Evolutionary conservation across 73 alveolate species (phyloP).

Genomic region (Symbiodinium pilosum): DNA sequence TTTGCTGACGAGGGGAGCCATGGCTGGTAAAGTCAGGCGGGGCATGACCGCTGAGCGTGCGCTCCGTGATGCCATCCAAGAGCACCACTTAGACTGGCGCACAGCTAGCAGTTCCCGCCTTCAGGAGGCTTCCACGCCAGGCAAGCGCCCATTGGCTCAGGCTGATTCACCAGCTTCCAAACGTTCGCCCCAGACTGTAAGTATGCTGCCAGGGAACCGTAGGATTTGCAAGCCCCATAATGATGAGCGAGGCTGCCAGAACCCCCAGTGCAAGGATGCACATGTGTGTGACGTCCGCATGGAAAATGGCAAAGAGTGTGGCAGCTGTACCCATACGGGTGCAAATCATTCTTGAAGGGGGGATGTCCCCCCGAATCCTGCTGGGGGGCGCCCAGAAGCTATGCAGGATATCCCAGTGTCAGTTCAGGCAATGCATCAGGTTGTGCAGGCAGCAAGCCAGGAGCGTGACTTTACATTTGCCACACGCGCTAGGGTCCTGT

Average conservation of each 20-base stretch:
- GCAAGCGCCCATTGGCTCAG: background rate
- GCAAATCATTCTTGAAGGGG: background rate
- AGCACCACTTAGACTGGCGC: conserved; percentile 28
- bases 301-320: background rate
- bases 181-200: background rate
- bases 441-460: too few species aligned
- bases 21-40: background rate
- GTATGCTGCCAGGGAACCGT: background rate
- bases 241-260: background rate
- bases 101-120: background rate
- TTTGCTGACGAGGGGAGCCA: background rate
- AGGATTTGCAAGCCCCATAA: background rate
- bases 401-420: background rate
- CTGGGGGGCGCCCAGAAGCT: background rate
- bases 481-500: too few species aligned
- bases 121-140: too few species aligned
- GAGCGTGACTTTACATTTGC: too few species aligned
- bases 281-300: conserved; percentile 17
- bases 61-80: background rate
- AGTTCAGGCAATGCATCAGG: too few species aligned
- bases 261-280: background rate
- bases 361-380: background rate
- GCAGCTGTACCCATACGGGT: background rate
- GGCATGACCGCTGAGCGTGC: background rate
- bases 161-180: too few species aligned